A percentile compares a stretch with the other conserved stretches of the same genome.
These are phyloP conservation scores for Spergularia bocconei DNA, from an alignment of 148 eudicot species.

Conservation along the genomic window DNA sequence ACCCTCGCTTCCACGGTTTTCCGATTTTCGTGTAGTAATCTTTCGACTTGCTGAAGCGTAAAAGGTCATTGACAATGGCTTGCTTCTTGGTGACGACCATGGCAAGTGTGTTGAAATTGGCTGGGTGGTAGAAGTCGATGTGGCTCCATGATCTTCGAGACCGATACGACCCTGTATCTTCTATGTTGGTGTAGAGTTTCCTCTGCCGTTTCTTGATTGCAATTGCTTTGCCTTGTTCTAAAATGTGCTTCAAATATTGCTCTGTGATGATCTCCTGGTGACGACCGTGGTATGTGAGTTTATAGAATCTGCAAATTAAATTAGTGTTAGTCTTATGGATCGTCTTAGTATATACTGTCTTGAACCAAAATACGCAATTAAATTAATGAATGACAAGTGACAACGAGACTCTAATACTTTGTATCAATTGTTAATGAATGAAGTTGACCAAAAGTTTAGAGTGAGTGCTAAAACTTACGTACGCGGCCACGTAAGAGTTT, in stretches of 20 bases:
- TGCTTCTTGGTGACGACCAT: slow-evolving; percentile 34
- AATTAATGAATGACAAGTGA: too few relatives aligned
- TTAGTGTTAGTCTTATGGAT: background rate
- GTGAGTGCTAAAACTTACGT: too few relatives aligned
- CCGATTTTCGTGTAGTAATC: slow-evolving; percentile 34
- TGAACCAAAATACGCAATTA: too few relatives aligned
- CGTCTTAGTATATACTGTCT: too few relatives aligned
- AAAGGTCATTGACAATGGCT: slow-evolving; percentile 37
- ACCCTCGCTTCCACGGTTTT: slow-evolving; percentile 47
- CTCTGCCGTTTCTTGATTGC: slow-evolving; percentile 25
- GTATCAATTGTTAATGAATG: too few relatives aligned
- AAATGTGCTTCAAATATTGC: slow-evolving; percentile 27
- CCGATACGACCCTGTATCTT: background rate
- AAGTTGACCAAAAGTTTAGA: too few relatives aligned
- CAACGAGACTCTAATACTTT: too few relatives aligned
- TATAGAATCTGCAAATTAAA: slow-evolving; percentile 26
- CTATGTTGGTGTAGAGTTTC: slow-evolving; percentile 36
- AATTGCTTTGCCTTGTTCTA: slow-evolving; percentile 38
- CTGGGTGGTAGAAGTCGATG: slow-evolving; percentile 40
- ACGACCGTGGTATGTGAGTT: slow-evolving; percentile 29
- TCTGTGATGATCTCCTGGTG: slow-evolving; percentile 23
- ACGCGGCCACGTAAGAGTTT: too few relatives aligned
- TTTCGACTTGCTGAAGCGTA: slow-evolving; percentile 25
- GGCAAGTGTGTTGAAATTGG: slow-evolving; percentile 33
- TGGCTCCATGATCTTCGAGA: slow-evolving; percentile 28